A percentile compares a stretch with the other conserved stretches of the same genome.
Evolutionary conservation across 2,329 filamentous ascomycete species (phyloP).

Genomic region (Lecanicillium sp.): DNA sequence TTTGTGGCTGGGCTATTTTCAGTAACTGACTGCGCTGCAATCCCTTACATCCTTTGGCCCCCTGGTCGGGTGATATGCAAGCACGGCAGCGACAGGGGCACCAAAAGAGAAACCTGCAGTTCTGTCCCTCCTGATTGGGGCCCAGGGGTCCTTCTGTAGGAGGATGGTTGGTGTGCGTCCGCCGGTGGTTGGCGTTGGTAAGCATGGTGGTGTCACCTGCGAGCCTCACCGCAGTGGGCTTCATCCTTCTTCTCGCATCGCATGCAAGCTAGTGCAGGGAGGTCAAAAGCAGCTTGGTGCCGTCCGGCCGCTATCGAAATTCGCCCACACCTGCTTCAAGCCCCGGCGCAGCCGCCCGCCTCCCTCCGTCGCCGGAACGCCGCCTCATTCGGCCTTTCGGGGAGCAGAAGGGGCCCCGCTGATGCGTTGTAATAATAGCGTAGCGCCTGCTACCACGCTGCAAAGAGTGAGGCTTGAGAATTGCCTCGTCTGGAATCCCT

Average conservation of each 20-base stretch:
- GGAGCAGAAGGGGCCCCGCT: neutral
- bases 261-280: neutral
- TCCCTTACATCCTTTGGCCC: neutral
- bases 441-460: neutral
- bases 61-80: conserved; percentile 1
- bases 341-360: conserved; percentile 5
- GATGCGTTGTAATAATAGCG: neutral
- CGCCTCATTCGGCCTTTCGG: neutral
- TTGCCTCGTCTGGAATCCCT: too few relatives aligned
- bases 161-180: too few relatives aligned
- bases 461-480: neutral
- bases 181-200: neutral
- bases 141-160: too few relatives aligned
- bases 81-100: neutral
- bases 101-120: conserved; percentile 1
- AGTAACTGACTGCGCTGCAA: too few relatives aligned
- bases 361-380: neutral
- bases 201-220: neutral
- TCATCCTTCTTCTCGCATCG: too few relatives aligned
- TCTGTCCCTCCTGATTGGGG: neutral
- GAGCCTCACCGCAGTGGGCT: conserved; percentile 5
- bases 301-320: neutral
- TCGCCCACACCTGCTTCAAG: neutral
- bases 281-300: too few relatives aligned
- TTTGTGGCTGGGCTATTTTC: too few relatives aligned